A percentile compares a stretch with the other conserved stretches of the same genome.
phyloP scores from a whole-genome alignment of 768 basidiomycete species.

The Naganishia friedmannii region DNA sequence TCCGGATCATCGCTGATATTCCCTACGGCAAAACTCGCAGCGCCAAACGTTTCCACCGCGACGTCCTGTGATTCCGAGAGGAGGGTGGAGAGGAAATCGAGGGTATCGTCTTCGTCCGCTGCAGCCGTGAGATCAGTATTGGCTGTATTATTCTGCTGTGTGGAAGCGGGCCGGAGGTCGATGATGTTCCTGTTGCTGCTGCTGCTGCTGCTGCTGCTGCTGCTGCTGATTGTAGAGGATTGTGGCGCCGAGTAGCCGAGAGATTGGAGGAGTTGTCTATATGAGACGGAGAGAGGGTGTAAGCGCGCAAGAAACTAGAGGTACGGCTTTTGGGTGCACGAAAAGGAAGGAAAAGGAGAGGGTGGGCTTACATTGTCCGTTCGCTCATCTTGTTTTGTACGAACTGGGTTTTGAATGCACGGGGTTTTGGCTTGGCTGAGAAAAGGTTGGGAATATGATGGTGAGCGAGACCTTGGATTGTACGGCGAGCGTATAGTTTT shows the following conservation, averaged over 20 bases:
- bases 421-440: no score
- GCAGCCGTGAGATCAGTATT: no score
- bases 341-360: neutral
- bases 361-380: neutral
- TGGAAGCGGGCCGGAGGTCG: neutral
- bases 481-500: no score
- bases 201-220: neutral
- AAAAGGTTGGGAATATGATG: no score
- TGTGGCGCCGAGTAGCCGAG: neutral
- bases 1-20: constrained; percentile 12
- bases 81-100: neutral
- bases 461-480: no score
- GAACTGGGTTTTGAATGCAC: no score
- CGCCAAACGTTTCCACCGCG: constrained; percentile 3
- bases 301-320: neutral
- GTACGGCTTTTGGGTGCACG: no score
- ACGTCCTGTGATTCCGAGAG: neutral
- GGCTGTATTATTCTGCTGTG: neutral
- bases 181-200: neutral
- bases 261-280: constrained; percentile 2
- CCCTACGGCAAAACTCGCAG: constrained; percentile 6
- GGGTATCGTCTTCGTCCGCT: neutral
- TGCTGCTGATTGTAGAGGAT: neutral
- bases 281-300: neutral
- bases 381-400: neutral